Evolutionary conservation across 169 alveolate species (phyloP), one percentile per base, ranked within the genome.

Genomic region (Plasmodium chabaudi): DNA sequence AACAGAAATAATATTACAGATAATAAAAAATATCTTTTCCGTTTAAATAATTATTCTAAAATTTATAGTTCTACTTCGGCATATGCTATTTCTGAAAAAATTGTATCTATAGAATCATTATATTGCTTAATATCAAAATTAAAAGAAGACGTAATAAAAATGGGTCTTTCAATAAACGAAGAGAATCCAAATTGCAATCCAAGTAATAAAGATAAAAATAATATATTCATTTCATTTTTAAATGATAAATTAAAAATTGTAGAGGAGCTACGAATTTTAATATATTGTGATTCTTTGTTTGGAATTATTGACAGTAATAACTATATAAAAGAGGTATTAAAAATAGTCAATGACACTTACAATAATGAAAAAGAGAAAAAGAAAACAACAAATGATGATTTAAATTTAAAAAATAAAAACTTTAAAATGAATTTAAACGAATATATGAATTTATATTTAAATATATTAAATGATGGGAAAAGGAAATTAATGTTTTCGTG

Each of bases 401-500:
- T 67, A 17, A 70, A 59, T 17, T 17, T 19, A 23, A 79, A 67
- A 67, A 79, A 65, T 39, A 57, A 65, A 12, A 27, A 55, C 13
- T 44, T 79, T 9, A 59, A 34, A 79, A 79, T 23, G 60, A 68
- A 79, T 46, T 27, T 79, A 47, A 34, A 65, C 51, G 72, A 79
- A 63, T 79, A 65, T 47, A 57, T 79, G 63, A 55, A 79, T 44
- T 56, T 79, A 67, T 79, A 79, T 60, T 25, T 79, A 55, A 79
- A 79, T 61, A 79, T 79, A 65, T 57, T 79, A 23, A 79, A 79
- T 55, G 89, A 79, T 59, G 53, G 63, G 19, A 79, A 79, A 27
- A 55, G 89, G 21, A 79, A 79, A 67, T n/a, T 79, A 67, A 64
- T 70, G 72, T 79, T 79, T 61, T 79, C 84, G 23, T 79, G 89